These are phyloP conservation scores for Discostella stelligeroides DNA, from an alignment of 108 stramenopile species.

Conservation along the genomic window DNA sequence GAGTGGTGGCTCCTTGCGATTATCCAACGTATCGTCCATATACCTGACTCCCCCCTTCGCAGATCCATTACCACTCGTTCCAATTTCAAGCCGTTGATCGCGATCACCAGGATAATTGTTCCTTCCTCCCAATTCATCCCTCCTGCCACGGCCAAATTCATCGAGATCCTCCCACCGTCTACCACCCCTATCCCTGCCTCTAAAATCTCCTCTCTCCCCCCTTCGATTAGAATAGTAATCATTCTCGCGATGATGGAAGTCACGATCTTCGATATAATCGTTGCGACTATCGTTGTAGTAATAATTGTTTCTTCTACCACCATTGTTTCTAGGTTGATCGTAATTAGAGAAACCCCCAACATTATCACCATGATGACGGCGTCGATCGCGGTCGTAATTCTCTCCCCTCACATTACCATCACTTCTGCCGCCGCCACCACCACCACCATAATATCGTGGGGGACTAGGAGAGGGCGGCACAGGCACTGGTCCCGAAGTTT, in stretches of 20 bases:
- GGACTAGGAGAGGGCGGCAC: constrained; percentile 42
- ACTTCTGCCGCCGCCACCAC: background rate
- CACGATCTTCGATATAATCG: background rate
- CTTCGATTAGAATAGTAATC: constrained; percentile 13
- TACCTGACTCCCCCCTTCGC: background rate
- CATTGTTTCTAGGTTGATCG: background rate
- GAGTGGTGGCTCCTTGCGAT: constrained; percentile 3
- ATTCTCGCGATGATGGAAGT: background rate
- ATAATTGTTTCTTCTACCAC: background rate
- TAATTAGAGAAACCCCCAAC: background rate
- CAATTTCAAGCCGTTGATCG: background rate
- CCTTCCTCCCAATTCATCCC: constrained; percentile 3
- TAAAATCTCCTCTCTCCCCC: background rate
- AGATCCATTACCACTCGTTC: background rate
- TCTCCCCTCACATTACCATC: constrained; percentile 5
- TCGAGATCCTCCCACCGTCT: constrained; percentile 20
- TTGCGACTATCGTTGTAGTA: background rate
- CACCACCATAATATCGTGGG: constrained; percentile 15
- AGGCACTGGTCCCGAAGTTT: constrained; percentile 14
- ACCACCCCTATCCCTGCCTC: background rate
- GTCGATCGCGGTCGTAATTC: background rate
- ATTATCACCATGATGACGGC: background rate
- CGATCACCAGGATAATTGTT: background rate
- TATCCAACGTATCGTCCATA: background rate
- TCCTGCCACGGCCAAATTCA: constrained; percentile 39